Evolutionary conservation across 2,329 filamentous ascomycete genomes (phyloP).

Genomic region (Aspergillus vadensis): DNA sequence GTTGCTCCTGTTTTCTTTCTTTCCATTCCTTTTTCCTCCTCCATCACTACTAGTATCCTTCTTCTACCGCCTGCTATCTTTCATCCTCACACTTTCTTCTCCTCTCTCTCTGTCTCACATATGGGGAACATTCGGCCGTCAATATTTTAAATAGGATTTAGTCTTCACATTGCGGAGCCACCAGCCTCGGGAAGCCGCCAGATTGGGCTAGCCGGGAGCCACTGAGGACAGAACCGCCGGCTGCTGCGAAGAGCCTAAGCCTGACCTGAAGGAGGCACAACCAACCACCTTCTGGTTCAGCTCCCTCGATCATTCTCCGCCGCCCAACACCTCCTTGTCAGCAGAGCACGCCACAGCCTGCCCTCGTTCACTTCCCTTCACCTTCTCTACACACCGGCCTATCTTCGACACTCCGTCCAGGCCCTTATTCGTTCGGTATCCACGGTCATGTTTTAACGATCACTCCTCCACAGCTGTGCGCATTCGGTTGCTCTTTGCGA

Average conservation of each 20-base stretch:
- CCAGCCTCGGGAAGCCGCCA: slow-evolving; percentile 18
- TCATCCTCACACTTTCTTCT: no score
- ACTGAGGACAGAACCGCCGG: slow-evolving; percentile 7
- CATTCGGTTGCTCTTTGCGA: slow-evolving; percentile 27
- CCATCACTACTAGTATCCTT: background rate
- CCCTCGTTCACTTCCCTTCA: slow-evolving; percentile 10
- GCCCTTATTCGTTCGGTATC: background rate
- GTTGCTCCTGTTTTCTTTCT: background rate
- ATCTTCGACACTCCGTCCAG: background rate
- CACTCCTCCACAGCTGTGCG: slow-evolving; percentile 19
- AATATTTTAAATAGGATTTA: no score
- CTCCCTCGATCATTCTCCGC: slow-evolving; percentile 23
- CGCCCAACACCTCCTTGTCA: slow-evolving; percentile 36
- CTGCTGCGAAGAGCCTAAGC: slow-evolving; percentile 7
- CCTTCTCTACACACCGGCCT: slow-evolving; percentile 15
- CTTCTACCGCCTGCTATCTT: background rate
- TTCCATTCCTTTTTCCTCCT: background rate
- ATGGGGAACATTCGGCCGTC: background rate
- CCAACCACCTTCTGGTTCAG: slow-evolving; percentile 25
- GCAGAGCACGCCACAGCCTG: slow-evolving; percentile 28
- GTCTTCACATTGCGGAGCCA: slow-evolving; percentile 14
- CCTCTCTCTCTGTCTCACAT: background rate
- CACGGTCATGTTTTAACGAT: slow-evolving; percentile 24
- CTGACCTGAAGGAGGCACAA: slow-evolving; percentile 15
- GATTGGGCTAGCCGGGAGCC: slow-evolving; percentile 19